Base-by-base conservation (phyloP, 2,329 filamentous ascomycete genomes). In the Pestalotiopsis fici region DNA sequence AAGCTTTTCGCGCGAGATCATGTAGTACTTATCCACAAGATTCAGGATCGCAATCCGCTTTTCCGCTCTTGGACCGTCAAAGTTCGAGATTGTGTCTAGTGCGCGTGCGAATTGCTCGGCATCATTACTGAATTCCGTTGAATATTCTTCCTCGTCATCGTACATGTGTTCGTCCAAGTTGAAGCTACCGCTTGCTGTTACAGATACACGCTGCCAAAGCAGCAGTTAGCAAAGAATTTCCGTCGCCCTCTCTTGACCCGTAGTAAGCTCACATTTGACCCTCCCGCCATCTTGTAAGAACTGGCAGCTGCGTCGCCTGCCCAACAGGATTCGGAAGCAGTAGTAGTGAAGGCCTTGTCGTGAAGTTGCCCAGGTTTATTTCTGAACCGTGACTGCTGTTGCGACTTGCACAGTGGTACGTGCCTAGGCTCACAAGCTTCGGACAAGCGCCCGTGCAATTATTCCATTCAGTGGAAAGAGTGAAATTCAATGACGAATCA, bases 101-200 rank as follows among this genome's bases (percentile, higher is more conserved):
- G 89, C 88, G 76, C 92, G 91, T 47, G 95, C 94, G 76, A 98
- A 98, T 57, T 89, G 87, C 80, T 97, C 94, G 68, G 97, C 93
- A 79, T 97, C 94, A 69, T 90, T 89, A 63, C 69, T 64, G 61
- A 78, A 77, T 21, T 72, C 71, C 39, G 47, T 63, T 21, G 31
- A 27, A 15, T 31, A 35, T 11, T 66, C 59, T 5, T 57, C 56
- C 13, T 66, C 59, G 27, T 35, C 59, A 43, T 65, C 62, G 35
- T 59, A 55, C 55, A 67, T 67, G 23, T 66, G 60, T 27, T 65
- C 57, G 37, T 67, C 67, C 61, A 69, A 54, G 7, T 65, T 63
- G 50, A 67, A 61, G 37, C 64, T 61, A 56, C 64, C 64, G 35
- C 18, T 61, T 7, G 31, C 55, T 9, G 56, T 66, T 21, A 37